These are phyloP conservation scores for Curvularia sp. DNA, from an alignment of 2,329 filamentous ascomycete genomes.

Conservation along the genomic window DNA sequence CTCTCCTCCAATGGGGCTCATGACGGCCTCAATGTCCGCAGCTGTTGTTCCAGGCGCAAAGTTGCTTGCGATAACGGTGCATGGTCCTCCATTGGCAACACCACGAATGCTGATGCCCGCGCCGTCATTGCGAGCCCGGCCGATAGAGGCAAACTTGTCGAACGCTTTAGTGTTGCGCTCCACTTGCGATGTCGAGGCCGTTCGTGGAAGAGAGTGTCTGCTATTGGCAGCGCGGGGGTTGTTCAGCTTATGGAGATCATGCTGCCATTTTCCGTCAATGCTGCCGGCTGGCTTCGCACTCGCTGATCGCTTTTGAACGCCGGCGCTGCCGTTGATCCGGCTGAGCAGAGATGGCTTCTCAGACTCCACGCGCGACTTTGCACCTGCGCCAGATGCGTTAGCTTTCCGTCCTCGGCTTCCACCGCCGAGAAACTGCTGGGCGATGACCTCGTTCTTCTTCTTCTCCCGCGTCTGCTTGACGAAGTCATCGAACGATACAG, in stretches of 20 bases:
- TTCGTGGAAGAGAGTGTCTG: conserved; percentile 42
- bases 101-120: conserved; percentile 72
- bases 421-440: conserved; percentile 73
- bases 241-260: conserved; percentile 67
- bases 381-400: conserved; percentile 59
- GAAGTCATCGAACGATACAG: conserved; percentile 40
- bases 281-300: conserved; percentile 58
- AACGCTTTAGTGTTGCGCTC: conserved; percentile 53
- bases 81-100: conserved; percentile 69
- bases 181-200: conserved; percentile 50
- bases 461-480: conserved; percentile 63
- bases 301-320: conserved; percentile 68
- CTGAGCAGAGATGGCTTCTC: conserved; percentile 68
- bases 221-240: conserved; percentile 49
- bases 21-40: conserved; percentile 81
- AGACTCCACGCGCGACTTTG: conserved; percentile 53
- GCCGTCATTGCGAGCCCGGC: conserved; percentile 37
- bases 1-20: conserved; percentile 73
- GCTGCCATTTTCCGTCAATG: conserved; percentile 73
- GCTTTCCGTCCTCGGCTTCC: conserved; percentile 60
- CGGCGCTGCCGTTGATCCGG: conserved; percentile 71
- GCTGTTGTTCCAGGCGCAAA: conserved; percentile 82
- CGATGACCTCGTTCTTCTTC: conserved; percentile 75
- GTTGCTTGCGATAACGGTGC: conserved; percentile 77
- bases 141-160: conserved; percentile 50